phyloP scores from a whole-genome alignment of 2,329 filamentous ascomycete genomes.

The Colletotrichum trifolii region DNA sequence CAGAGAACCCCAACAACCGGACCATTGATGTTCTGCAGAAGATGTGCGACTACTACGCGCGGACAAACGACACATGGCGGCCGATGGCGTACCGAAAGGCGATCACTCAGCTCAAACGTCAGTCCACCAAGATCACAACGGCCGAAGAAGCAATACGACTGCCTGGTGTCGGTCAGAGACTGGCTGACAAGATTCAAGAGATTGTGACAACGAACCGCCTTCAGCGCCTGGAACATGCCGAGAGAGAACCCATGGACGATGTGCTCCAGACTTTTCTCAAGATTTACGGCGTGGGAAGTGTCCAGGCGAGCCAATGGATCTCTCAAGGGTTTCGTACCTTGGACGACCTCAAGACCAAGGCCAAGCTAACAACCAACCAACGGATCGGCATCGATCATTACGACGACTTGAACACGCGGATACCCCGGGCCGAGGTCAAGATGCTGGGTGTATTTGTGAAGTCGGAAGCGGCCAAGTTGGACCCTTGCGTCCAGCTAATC shows the following conservation, averaged over 20 bases:
- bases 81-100: slow-evolving; percentile 80
- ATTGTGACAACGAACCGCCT: slow-evolving; percentile 81
- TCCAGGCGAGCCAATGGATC: slow-evolving; percentile 80
- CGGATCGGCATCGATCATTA: slow-evolving; percentile 82
- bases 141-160: slow-evolving; percentile 76
- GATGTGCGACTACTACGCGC: slow-evolving; percentile 82
- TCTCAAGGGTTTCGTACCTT: slow-evolving; percentile 79
- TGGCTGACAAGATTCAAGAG: slow-evolving; percentile 90
- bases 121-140: slow-evolving; percentile 72
- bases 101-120: slow-evolving; percentile 77
- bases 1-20: slow-evolving; percentile 75
- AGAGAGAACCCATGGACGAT: slow-evolving; percentile 72
- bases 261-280: slow-evolving; percentile 77
- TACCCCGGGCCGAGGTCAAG: slow-evolving; percentile 81
- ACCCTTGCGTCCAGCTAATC: slow-evolving; percentile 74
- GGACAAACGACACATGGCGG: slow-evolving; percentile 82
- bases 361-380: slow-evolving; percentile 75
- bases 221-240: slow-evolving; percentile 76
- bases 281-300: slow-evolving; percentile 81
- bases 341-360: slow-evolving; percentile 73
- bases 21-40: slow-evolving; percentile 82
- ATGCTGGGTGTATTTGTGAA: slow-evolving; percentile 74
- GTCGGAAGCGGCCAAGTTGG: slow-evolving; percentile 66
- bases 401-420: slow-evolving; percentile 80
- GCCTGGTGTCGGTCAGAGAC: slow-evolving; percentile 74